phyloP scores from a whole-genome alignment of 768 basidiomycete genomes.

The Boletellus ananiceps region DNA sequence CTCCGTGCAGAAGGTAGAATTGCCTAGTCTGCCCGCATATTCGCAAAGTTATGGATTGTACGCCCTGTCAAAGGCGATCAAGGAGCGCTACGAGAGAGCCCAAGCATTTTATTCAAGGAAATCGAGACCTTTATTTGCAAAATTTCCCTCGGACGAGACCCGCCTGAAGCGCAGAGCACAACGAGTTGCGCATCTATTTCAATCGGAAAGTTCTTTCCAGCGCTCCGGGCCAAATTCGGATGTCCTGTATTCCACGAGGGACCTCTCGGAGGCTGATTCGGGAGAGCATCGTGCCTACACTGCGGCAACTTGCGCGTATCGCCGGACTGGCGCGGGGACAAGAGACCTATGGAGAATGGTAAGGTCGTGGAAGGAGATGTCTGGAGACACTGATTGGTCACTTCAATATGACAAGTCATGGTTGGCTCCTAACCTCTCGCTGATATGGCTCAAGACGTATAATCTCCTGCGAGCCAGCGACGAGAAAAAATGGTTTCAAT shows the following conservation, averaged over 20 bases:
- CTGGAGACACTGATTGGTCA: not conserved
- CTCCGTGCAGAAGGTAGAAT: constrained; percentile 35
- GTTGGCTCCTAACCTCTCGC: constrained; percentile 16
- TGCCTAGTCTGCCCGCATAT: constrained; percentile 19
- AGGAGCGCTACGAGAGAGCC: constrained; percentile 19
- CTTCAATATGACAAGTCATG: constrained; percentile 23
- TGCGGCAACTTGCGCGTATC: constrained; percentile 5
- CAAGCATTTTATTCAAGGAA: constrained; percentile 5
- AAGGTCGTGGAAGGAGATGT: constrained; percentile 3
- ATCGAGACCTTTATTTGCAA: not conserved
- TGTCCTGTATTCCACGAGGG: constrained; percentile 4
- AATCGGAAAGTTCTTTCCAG: not conserved
- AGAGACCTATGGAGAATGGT: constrained; percentile 4
- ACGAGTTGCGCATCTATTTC: constrained; percentile 2
- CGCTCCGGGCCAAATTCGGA: not conserved
- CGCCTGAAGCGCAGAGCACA: constrained; percentile 12
- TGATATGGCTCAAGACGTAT: constrained; percentile 25
- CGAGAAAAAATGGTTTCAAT: constrained; percentile 10
- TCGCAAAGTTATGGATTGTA: constrained; percentile 31
- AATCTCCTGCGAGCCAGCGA: constrained; percentile 16
- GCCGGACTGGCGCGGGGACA: not conserved
- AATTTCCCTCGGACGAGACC: constrained; percentile 3
- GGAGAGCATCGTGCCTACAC: constrained; percentile 9
- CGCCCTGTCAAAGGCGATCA: constrained; percentile 22
- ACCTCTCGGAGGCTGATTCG: not conserved